Evolutionary conservation across 2,329 filamentous ascomycete genomes (phyloP), one percentile per base, ranked within the genome.

Genomic region (Diplodia corticola): DNA sequence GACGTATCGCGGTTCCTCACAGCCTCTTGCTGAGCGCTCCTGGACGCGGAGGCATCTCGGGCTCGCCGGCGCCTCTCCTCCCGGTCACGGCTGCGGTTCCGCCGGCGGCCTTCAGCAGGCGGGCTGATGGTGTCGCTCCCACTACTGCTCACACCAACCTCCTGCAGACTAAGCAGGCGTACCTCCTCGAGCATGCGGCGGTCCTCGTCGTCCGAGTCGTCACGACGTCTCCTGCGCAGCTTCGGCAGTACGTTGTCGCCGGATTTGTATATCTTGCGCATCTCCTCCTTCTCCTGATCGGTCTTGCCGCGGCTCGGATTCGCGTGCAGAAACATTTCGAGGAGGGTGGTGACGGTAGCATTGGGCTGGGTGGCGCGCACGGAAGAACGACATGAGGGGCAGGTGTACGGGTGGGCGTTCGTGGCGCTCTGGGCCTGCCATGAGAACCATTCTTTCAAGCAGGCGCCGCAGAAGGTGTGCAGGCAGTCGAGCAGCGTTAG

Each of bases 401-500:
- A 99, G 53, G 93, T 97, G 77, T 92, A 96, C 53, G 84, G 85
- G 63, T 84, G 80, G 3, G 73, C 82, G 68, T 72, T 84, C 73
- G 70, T 85, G 50, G 85, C 85, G 15, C 83, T 82, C 33, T 84
- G 82, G 44, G 89, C 88, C 77, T 97, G 92, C 78, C 88, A 95
- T 69, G 84, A 82, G 76, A 98, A 99, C 95, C 95, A 99, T 81
- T 96, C 92, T 78, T 96, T 97, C 67, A 98, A 79, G 76, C 95
- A 99, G 46, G 91, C 91, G 69, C 93, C 95, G 82, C 95, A 99
- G 79, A 96, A 99, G 53, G 94, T 97, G 80, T 97, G 93, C 51
- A 97, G 86, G 76, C 93, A 97, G 82, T 97, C 92, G 77, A 97
- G 91, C 59, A 96, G 88, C 30, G 93, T 96, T 69, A 96, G 85